A percentile compares a stretch with the other conserved stretches of the same genome.
Conservation (phyloP, 495 filamentous ascomycete species). For the Aspergillus panamensis region DNA sequence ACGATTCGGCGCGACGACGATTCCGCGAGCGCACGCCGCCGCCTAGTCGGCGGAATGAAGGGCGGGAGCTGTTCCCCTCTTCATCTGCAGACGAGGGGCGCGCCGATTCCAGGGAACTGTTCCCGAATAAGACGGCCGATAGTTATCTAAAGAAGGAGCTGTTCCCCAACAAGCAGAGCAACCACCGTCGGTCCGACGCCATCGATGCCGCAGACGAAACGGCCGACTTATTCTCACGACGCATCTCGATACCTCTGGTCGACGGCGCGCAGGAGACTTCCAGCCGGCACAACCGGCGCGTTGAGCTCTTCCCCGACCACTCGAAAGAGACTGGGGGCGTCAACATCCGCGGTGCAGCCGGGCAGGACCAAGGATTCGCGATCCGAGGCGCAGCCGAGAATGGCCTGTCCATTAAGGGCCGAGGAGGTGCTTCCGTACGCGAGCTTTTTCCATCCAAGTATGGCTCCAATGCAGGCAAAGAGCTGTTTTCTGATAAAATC, state of each 20-base stretch:
- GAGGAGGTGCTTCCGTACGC: constrained; percentile 49
- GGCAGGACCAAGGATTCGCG: constrained; percentile 53
- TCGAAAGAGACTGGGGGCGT: constrained; percentile 29
- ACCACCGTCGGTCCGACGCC: constrained; percentile 63
- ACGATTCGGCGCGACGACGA: constrained; percentile 27
- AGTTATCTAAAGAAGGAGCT: constrained; percentile 60
- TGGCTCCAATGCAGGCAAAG: constrained; percentile 62
- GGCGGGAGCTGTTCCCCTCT: constrained; percentile 47
- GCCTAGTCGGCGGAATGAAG: constrained; percentile 31
- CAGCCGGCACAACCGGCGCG: constrained; percentile 32
- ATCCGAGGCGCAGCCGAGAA: constrained; percentile 58
- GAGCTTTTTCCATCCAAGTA: constrained; percentile 71
- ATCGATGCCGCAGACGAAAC: constrained; percentile 63
- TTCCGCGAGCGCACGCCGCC: constrained; percentile 46
- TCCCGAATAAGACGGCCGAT: constrained; percentile 47
- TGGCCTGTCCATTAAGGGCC: constrained; percentile 46
- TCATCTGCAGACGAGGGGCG: constrained; percentile 21
- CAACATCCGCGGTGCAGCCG: constrained; percentile 61
- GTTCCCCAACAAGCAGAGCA: constrained; percentile 60
- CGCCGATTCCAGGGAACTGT: constrained; percentile 39
- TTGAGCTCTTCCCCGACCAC: constrained; percentile 43
- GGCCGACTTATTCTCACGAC: constrained; percentile 52
- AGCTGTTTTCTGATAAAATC: constrained; percentile 60
- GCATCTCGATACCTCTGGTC: constrained; percentile 51
- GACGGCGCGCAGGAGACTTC: constrained; percentile 41